These are phyloP conservation scores for Chimonanthus praecox DNA, from an alignment of 164 flowering plant species.

Conservation along the genomic window DNA sequence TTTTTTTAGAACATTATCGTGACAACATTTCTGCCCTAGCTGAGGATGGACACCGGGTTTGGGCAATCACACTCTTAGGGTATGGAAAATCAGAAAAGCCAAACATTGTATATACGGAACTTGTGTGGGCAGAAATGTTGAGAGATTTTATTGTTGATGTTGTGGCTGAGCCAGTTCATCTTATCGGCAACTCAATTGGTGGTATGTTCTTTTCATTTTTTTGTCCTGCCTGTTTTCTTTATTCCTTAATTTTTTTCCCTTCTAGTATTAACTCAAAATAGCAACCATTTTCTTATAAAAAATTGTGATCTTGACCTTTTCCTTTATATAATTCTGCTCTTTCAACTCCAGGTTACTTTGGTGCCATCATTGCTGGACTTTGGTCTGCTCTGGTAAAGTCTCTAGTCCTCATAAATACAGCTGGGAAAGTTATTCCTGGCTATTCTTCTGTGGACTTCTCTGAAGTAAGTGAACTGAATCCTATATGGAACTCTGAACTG, in stretches of 20 bases:
- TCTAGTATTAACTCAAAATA: not conserved
- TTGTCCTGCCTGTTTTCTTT: not conserved
- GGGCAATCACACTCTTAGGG: constrained; percentile 78
- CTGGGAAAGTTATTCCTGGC: constrained; percentile 60
- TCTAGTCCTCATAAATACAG: constrained; percentile 64
- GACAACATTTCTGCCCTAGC: constrained; percentile 55
- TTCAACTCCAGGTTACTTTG: constrained; percentile 52
- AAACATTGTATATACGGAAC: constrained; percentile 69
- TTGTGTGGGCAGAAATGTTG: constrained; percentile 77
- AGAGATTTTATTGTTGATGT: constrained; percentile 81
- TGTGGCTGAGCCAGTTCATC: constrained; percentile 77
- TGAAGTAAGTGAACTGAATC: constrained; percentile 35
- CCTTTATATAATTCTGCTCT: constrained; percentile 4
- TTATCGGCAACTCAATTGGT: constrained; percentile 85
- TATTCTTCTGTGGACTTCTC: constrained; percentile 32
- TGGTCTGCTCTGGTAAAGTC: constrained; percentile 71
- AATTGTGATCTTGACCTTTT: not conserved
- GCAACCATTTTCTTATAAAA: not conserved
- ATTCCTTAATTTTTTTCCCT: not conserved
- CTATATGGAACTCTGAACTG: not conserved
- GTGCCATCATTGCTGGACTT: constrained; percentile 55
- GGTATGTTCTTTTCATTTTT: constrained; percentile 37
- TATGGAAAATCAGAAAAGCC: constrained; percentile 94
- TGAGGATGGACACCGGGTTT: constrained; percentile 56
- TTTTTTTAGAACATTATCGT: constrained; percentile 79